Base-by-base conservation (phyloP, 768 basidiomycete genomes). In the Panaeolus cyanescens region DNA sequence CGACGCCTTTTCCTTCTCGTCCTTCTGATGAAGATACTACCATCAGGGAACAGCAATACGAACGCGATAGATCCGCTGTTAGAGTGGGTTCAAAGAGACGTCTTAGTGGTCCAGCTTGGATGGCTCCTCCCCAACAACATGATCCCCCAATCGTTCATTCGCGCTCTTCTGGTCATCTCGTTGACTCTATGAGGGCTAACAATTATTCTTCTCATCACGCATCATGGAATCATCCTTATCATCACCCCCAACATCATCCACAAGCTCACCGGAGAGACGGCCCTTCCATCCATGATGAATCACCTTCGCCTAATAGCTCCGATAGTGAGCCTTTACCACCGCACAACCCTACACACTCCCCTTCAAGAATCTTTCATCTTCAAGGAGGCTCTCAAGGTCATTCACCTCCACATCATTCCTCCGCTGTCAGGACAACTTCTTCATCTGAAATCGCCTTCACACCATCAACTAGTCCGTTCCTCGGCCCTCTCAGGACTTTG, bases 381-480 rank as follows among this genome's bases (percentile, higher is more conserved):
- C 69, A 68, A 54, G 63, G 65, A 31, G 59, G 62, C 58, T 63
- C 64, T 28, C 67, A 59, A 33, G 71, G 71, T 57, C 70, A 71
- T 42, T 75, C 74, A 4, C 75, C 74, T 19, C 72, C 74, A 13
- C 67, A 73, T 50, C 71, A 73, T 61, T 71, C 72, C 36, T 71
- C 74, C 15, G 66, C 72, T 37, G 64, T 71, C 20, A 62, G 72
- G 55, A 71, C 69, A 7, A 71, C 71, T 25, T 67, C 64, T 10
- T 60, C 72, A 55, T 64, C 70, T 56, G 78, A 79, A 33, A 72
- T 78, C 65, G 65, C 76, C 9, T 78, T 82, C 67, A 92, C 91
- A 0, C 91, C 91, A 1, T 88, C 87, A 19, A 88, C 90, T 1
- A 90, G 88, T 61, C 91, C 91, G 0, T 92, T 93, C 81, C 83